Base-by-base conservation (phyloP, 176 grass and related monocot genomes). In the Rhynchospora pubera region DNA sequence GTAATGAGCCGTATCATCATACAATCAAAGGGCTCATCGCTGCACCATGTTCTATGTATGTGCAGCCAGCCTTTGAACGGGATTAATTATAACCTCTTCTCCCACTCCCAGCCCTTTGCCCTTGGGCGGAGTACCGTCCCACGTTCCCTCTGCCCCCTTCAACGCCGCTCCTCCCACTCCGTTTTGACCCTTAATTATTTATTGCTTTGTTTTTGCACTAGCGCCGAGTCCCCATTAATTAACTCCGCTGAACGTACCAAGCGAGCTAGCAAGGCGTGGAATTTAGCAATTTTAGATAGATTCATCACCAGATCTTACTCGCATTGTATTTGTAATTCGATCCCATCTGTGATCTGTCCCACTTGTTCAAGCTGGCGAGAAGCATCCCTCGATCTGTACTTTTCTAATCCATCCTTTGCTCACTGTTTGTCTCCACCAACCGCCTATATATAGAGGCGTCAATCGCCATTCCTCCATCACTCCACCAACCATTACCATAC, bases 91-190 rank as follows among this genome's bases (percentile, higher is more conserved):
- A 28, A 1, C 26, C 26, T 28, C 26, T 28, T 28, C 26, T 28
- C 26, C 26, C 26, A 28, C 1, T 28, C 26, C 26, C 26, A 28
- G 26, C 26, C 26, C n/a, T n/a, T n/a, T n/a, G n/a, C n/a, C n/a
- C 26, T 28, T 66, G 60, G 60, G 28, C 5, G 21, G 19, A 81
- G 60, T 82, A 82, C 79, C 79, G 79, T 51, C 79, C 79, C 79
- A 82, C 44, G 79, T 82, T 82, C 60, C 43, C 45, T 23, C 22
- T 19, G 7, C 79, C 60, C 15, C 19, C 16, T 65, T 64, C 58
- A 81, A 81, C 43, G 61, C 57, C 42, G 18, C 39, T 26, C 57
- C 13, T 5, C 21, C 65, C 79, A 43, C 30, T 16, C 9, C 77
- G 3, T 19, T 65, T 66, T 82, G 79, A 82, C 60, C 42, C 6